phyloP scores from a whole-genome alignment of 192 early-diverging fungal species.

The Linderina pennispora region DNA sequence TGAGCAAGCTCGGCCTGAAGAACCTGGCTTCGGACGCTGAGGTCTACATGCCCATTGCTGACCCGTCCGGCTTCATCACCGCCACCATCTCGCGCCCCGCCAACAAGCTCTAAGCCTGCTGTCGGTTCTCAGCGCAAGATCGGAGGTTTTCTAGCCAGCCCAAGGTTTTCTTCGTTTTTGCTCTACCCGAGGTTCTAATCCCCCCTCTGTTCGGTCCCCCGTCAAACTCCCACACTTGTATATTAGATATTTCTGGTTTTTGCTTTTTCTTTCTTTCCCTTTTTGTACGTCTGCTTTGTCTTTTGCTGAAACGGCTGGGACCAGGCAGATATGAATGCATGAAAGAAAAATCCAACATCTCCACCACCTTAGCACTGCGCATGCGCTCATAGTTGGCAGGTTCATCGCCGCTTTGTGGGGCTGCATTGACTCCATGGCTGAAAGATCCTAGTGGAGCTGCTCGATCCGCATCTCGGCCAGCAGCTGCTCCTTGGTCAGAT shows the following conservation, averaged over 20 bases:
- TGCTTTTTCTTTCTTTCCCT: conserved; percentile 28
- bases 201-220: too few relatives aligned
- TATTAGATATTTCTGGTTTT: conserved; percentile 4
- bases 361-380: too few relatives aligned
- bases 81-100: conserved; percentile 54
- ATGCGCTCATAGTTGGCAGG: too few relatives aligned
- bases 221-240: too few relatives aligned
- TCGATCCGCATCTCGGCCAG: conserved; percentile 1
- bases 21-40: conserved; percentile 61
- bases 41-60: conserved; percentile 67
- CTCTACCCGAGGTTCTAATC: conserved; percentile 3
- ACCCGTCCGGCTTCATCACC: conserved; percentile 72
- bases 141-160: too few relatives aligned
- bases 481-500: conserved; percentile 32
- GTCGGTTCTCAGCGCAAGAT: too few relatives aligned
- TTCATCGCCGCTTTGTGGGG: too few relatives aligned
- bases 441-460: not conserved
- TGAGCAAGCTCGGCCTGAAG: conserved; percentile 64
- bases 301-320: too few relatives aligned
- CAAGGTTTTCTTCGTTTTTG: conserved; percentile 37
- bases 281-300: too few relatives aligned
- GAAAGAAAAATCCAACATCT: conserved; percentile 30
- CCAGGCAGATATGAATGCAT: too few relatives aligned
- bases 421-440: too few relatives aligned
- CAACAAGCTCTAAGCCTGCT: conserved; percentile 16